Percentiles rank a stretch among this genome's conserved stretches.
phyloP scores from a whole-genome alignment of 768 basidiomycete species.

The Boletus barrowsii region DNA sequence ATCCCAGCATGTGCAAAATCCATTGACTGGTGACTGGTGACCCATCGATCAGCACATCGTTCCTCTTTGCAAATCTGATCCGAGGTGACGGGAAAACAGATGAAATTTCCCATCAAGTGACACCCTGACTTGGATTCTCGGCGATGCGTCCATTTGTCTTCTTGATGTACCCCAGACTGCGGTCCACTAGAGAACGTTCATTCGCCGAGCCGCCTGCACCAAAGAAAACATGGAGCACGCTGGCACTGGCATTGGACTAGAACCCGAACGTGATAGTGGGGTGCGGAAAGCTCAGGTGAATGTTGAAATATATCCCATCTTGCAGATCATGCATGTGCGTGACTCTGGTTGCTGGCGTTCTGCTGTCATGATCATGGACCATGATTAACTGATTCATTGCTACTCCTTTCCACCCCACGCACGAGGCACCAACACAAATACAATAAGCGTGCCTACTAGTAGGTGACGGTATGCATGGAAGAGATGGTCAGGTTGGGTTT shows the following conservation, averaged over 20 bases:
- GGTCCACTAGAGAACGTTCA: no score
- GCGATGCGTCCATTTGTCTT: no score
- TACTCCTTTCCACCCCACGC: neutral
- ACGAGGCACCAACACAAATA: no score
- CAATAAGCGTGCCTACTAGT: no score
- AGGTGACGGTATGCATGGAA: neutral
- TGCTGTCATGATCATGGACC: no score
- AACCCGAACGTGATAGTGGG: neutral
- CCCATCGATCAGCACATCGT: neutral
- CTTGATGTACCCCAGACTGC: neutral
- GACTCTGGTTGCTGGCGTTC: slow-evolving; percentile 1
- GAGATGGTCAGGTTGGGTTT: neutral
- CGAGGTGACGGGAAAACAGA: slow-evolving; percentile 14
- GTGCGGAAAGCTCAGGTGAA: neutral
- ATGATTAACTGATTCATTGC: no score
- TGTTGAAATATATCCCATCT: neutral
- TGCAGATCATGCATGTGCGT: slow-evolving; percentile 6
- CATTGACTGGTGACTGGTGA: neutral
- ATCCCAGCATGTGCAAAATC: slow-evolving; percentile 16
- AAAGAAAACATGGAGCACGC: neutral
- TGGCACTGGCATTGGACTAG: neutral
- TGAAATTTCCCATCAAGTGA: neutral
- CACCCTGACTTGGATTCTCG: slow-evolving; percentile 9
- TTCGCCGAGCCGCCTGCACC: neutral
- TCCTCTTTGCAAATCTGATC: slow-evolving; percentile 19